phyloP scores from a whole-genome alignment of 495 filamentous ascomycete genomes.

The Talaromyces liani region DNA sequence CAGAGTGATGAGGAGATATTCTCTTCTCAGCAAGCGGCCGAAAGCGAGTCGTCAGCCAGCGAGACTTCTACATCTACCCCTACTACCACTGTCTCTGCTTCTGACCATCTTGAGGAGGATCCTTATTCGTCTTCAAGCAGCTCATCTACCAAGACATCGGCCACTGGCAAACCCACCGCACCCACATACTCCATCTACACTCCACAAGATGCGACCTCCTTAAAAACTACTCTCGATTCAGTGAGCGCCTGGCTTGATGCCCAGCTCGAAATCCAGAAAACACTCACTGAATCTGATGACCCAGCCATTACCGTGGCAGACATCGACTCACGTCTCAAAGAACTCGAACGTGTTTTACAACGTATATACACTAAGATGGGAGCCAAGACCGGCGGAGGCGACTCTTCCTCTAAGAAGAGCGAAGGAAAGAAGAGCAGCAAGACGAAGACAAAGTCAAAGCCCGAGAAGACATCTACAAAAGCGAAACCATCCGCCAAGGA shows the following conservation, averaged over 20 bases:
- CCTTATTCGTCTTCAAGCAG: constrained; percentile 26
- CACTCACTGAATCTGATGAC: constrained; percentile 59
- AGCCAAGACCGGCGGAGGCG: constrained; percentile 10
- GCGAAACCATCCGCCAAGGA: constrained; percentile 25
- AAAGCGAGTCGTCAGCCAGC: constrained; percentile 13
- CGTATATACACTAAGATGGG: constrained; percentile 54
- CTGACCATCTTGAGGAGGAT: constrained; percentile 34
- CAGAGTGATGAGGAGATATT: constrained; percentile 33
- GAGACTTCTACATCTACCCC: constrained; percentile 9
- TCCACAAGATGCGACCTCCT: constrained; percentile 49
- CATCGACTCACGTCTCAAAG: constrained; percentile 43
- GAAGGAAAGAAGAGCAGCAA: constrained; percentile 34
- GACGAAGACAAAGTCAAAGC: constrained; percentile 33
- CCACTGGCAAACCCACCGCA: constrained; percentile 25
- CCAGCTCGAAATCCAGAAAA: constrained; percentile 58
- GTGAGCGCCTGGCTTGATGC: constrained; percentile 57
- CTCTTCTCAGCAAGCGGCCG: constrained; percentile 16
- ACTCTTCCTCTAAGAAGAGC: constrained; percentile 43
- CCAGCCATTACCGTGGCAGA: constrained; percentile 64
- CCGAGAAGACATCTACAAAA: constrained; percentile 17
- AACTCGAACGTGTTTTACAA: constrained; percentile 65
- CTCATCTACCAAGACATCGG: constrained; percentile 21
- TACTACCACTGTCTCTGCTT: constrained; percentile 11
- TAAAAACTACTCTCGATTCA: constrained; percentile 27
- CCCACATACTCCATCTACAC: constrained; percentile 36